Percentiles rank a stretch among this genome's conserved stretches.
phyloP scores from a whole-genome alignment of 495 filamentous ascomycete species.

The Wilcoxina mikolae region DNA sequence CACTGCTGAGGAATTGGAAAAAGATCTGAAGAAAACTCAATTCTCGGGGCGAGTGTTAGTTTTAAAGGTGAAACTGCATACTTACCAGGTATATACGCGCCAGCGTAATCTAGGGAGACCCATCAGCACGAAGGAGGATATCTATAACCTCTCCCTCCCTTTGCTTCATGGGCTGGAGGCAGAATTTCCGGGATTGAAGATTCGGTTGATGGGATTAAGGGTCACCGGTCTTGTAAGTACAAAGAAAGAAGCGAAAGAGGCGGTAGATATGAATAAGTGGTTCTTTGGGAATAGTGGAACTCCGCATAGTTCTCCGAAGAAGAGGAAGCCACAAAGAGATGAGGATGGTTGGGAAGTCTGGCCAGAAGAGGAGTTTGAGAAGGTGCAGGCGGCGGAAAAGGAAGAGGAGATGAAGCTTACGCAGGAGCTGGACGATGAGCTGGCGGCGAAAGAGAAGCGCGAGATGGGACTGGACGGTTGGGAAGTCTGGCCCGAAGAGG shows the following conservation, averaged over 20 bases:
- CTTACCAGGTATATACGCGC: slow-evolving; percentile 76
- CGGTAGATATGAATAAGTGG: slow-evolving; percentile 32
- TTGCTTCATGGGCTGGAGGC: slow-evolving; percentile 77
- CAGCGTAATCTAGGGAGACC: slow-evolving; percentile 50
- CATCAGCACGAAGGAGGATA: slow-evolving; percentile 53
- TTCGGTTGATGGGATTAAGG: slow-evolving; percentile 77
- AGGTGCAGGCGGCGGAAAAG: slow-evolving; percentile 44
- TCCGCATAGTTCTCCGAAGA: no score
- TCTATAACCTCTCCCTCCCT: slow-evolving; percentile 67
- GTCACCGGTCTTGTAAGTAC: slow-evolving; percentile 76
- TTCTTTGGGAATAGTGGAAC: slow-evolving; percentile 41
- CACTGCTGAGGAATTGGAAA: slow-evolving; percentile 76
- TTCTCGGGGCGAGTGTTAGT: slow-evolving; percentile 82
- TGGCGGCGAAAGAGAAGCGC: neutral
- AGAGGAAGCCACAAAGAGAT: slow-evolving; percentile 23
- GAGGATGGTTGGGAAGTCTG: slow-evolving; percentile 48
- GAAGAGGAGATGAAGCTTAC: neutral
- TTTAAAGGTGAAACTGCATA: slow-evolving; percentile 87
- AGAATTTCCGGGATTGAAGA: slow-evolving; percentile 52
- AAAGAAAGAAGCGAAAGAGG: slow-evolving; percentile 46
- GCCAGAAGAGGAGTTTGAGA: slow-evolving; percentile 47
- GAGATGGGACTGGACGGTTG: slow-evolving; percentile 27
- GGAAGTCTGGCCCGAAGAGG: slow-evolving; percentile 51
- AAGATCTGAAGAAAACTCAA: slow-evolving; percentile 62
- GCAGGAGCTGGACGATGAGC: neutral